Conservation (phyloP, 345 rosid species). For the Leavenworthia alabamica region DNA sequence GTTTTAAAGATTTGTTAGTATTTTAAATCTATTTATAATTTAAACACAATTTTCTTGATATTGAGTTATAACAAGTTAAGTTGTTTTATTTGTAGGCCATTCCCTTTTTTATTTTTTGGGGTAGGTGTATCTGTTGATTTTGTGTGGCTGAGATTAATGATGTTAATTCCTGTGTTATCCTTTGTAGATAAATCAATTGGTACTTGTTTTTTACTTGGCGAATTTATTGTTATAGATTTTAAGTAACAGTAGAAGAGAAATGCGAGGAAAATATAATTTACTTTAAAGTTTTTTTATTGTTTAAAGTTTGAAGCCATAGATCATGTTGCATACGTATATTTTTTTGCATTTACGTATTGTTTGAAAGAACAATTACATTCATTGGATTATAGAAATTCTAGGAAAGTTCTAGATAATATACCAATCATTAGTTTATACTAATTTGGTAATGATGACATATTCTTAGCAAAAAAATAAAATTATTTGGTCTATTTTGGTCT, state of each 20-base stretch:
- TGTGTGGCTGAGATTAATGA: background rate
- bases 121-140: background rate
- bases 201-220: background rate
- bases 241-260: no score
- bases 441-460: constrained; percentile 22
- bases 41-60: no score
- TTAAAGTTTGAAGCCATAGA: background rate
- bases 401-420: constrained; percentile 19
- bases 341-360: background rate
- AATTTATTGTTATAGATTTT: no score
- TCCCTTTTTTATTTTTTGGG: background rate
- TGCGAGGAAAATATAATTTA: no score
- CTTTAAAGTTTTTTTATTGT: background rate
- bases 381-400: constrained; percentile 18
- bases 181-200: background rate
- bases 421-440: background rate
- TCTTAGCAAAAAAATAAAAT: background rate
- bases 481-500: constrained; percentile 5
- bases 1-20: no score
- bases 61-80: background rate
- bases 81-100: background rate
- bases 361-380: background rate
- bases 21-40: no score
- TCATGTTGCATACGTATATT: background rate
- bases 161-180: background rate